Evolutionary conservation across 2,329 filamentous ascomycete genomes (phyloP), one percentile per base, ranked within the genome.

Genomic region (Lojkania enalia): DNA sequence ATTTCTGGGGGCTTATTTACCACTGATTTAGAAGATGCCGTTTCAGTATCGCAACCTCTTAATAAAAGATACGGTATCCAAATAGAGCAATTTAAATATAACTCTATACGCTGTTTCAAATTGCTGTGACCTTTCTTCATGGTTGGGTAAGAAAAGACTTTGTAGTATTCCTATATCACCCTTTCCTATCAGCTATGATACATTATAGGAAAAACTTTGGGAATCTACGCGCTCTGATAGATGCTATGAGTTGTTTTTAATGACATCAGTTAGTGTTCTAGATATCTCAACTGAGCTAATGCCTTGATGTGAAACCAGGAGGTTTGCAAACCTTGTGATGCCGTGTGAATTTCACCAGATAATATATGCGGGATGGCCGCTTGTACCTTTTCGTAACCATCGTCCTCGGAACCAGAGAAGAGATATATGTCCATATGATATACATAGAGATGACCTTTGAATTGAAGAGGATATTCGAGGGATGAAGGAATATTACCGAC

Each of bases 341-440:
- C 35, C 15, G 15, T 15, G 11, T 19, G 35, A 5, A 37, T 37
- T 9, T 37, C 35, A 18, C 35, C 35, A 20, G 35, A 37, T 12
- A 37, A 15, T 11, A 44, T 37, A 13, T 38, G 32, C 14, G 12
- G 23, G 14, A 38, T 23, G 12, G 18, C 9, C 38, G 33, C 39
- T 14, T 42, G 18, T n/a, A 38, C 14, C 16, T 23, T 44, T 15
- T 29, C 18, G 44, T 43, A 47, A 7, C 39, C 40, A 37, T 20
- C 18, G 31, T 47, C 44, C 20, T 37, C 20, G 6, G 27, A 32
- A 14, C 44, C 40, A 3, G 44, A 44, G 25, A 48, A 48, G 9
- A 41, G 41, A 39, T 32, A 48, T 21, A 44, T 48, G n/a, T 44
- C 20, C 30, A 44, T 32, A 29, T 44, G 40, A 25, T 44, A 33